These are phyloP conservation scores for Tulasnella sp. DNA, from an alignment of 768 basidiomycete species.

Conservation along the genomic window DNA sequence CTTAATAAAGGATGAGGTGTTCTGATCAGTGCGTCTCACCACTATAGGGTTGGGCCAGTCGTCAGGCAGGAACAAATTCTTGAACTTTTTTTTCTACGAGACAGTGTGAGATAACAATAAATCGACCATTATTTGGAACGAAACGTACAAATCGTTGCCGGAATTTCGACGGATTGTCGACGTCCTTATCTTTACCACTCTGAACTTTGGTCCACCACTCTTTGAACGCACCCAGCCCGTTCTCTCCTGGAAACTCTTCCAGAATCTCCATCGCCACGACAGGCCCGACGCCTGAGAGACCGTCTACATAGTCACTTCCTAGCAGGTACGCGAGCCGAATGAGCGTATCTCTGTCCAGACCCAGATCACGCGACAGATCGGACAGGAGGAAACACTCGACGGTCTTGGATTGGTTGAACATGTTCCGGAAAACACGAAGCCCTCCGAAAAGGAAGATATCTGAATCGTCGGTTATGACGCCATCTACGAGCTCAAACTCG, in stretches of 20 bases:
- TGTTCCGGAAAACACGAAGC: conserved; percentile 92
- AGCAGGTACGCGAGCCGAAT: conserved; percentile 86
- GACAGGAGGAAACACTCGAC: conserved; percentile 87
- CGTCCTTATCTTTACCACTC: conserved; percentile 67
- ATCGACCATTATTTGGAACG: conserved; percentile 1
- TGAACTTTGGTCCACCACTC: conserved; percentile 95
- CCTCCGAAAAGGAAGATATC: conserved; percentile 99
- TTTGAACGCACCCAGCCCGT: conserved; percentile 76
- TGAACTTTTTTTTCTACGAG: conserved; percentile 77
- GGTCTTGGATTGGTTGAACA: conserved; percentile 99
- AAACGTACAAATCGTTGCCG: conserved; percentile 71
- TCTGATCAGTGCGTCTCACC: conserved; percentile 35
- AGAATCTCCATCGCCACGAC: conserved; percentile 94
- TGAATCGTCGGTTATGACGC: conserved; percentile 97
- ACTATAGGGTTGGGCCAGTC: conserved; percentile 94
- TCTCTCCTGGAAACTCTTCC: conserved; percentile 80
- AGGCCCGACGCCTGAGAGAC: conserved; percentile 83
- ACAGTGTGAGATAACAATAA: not conserved
- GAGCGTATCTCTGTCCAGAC: conserved; percentile 74
- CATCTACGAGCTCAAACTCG: conserved; percentile 76
- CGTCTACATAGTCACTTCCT: conserved; percentile 94
- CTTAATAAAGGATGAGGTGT: not conserved
- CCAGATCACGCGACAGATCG: conserved; percentile 80
- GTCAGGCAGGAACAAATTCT: conserved; percentile 59
- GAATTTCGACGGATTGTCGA: conserved; percentile 66